Evolutionary conservation across 2,329 filamentous ascomycete genomes (phyloP).

Genomic region (Ilyonectria destructans): DNA sequence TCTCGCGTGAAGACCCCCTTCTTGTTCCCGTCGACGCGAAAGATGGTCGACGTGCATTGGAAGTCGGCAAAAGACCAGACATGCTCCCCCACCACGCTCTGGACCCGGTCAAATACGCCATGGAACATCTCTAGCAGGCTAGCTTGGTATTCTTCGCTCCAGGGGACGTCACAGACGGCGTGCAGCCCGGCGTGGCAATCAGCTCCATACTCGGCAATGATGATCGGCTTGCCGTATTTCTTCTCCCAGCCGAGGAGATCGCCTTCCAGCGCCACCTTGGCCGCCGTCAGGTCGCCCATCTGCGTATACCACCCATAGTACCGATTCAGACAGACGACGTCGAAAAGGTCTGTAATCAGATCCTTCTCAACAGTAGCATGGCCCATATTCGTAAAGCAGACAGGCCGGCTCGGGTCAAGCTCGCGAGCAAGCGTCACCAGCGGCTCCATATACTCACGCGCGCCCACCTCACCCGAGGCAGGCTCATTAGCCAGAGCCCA

Average conservation of each 20-base stretch:
- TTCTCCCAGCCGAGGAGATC: conserved; percentile 22
- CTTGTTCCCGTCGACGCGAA: conserved; percentile 39
- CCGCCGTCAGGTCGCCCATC: conserved; percentile 25
- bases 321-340: conserved; percentile 33
- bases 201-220: conserved; percentile 33
- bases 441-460: conserved; percentile 30
- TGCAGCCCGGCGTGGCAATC: conserved; percentile 31
- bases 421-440: conserved; percentile 19
- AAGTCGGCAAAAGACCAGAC: conserved; percentile 44
- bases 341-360: conserved; percentile 30
- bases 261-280: conserved; percentile 26
- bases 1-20: conserved; percentile 40
- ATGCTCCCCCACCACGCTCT: conserved; percentile 37
- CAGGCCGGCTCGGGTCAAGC: conserved; percentile 28
- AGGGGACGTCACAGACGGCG: conserved; percentile 34
- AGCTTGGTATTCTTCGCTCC: conserved; percentile 39
- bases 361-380: conserved; percentile 20
- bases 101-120: conserved; percentile 35
- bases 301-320: conserved; percentile 36
- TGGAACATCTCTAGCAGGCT: conserved; percentile 36
- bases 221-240: conserved; percentile 33
- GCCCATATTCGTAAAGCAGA: conserved; percentile 32
- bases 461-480: conserved; percentile 24
- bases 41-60: conserved; percentile 32
- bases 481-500: conserved; percentile 35